These are phyloP conservation scores for Hygrocybe coccinea DNA, from an alignment of 768 basidiomycete species.

Conservation along the genomic window DNA sequence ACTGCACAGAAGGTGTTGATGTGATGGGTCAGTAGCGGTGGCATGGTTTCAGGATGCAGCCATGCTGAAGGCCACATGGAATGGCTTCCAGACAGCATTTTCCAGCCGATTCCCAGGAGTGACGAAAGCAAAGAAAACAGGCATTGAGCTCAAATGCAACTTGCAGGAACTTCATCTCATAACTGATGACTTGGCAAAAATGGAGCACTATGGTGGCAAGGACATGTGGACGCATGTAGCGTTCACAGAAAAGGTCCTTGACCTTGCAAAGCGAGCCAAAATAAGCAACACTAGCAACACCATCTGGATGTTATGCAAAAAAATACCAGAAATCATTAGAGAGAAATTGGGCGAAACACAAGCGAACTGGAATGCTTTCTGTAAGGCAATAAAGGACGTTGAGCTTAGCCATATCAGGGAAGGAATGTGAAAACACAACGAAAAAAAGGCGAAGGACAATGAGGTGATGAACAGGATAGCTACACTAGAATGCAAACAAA, in stretches of 20 bases:
- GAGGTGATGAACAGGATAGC: not conserved
- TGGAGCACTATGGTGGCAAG: not conserved
- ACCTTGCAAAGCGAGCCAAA: not conserved
- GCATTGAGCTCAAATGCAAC: no score
- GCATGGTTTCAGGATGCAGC: not conserved
- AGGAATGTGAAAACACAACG: not conserved
- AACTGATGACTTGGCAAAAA: not conserved
- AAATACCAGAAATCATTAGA: not conserved
- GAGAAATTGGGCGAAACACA: not conserved
- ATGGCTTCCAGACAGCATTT: not conserved
- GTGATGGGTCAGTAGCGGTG: not conserved
- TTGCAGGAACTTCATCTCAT: not conserved
- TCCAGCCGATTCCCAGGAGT: not conserved
- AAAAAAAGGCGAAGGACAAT: not conserved
- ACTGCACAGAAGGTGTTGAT: no score
- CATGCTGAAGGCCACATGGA: not conserved
- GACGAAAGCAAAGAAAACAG: no score
- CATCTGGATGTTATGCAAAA: not conserved
- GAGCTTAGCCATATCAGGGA: not conserved
- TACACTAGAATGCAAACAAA: no score
- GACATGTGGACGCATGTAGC: not conserved
- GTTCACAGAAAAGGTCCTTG: not conserved
- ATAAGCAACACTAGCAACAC: not conserved
- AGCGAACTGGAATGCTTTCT: not conserved
- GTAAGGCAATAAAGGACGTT: not conserved